phyloP scores from a whole-genome alignment of 352 stramenopile species.

The Phytopythium cucurbitacearum region DNA sequence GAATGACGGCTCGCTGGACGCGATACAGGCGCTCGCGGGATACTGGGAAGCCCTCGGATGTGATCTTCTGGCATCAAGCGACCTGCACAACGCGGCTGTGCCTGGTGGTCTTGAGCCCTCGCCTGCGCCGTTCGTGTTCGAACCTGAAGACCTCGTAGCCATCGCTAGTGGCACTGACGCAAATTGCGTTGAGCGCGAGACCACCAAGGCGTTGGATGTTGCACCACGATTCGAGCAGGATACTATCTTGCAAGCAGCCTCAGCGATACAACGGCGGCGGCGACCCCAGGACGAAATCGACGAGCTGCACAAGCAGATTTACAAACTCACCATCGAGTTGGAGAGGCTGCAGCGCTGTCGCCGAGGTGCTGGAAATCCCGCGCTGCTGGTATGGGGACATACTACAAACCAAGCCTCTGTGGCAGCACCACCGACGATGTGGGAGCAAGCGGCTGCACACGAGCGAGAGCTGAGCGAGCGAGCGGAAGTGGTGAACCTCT shows the following conservation, averaged over 20 bases:
- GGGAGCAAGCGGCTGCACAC: no score
- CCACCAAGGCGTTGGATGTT: background rate
- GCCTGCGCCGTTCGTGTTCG: no score
- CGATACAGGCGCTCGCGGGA: no score
- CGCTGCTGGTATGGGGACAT: background rate
- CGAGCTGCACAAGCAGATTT: constrained; percentile 1
- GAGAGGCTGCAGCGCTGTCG: background rate
- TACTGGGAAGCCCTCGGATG: no score
- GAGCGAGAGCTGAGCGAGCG: no score
- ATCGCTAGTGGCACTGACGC: no score
- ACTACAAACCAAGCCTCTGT: background rate
- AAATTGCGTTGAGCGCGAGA: background rate
- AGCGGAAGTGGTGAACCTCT: no score
- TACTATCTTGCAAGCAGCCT: background rate
- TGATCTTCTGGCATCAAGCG: no score
- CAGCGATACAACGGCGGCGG: background rate
- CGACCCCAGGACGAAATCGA: constrained; percentile 4
- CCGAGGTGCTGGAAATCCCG: background rate
- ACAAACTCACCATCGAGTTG: constrained; percentile 1
- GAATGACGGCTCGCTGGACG: no score
- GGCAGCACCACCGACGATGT: background rate
- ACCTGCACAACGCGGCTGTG: no score
- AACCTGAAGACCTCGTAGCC: no score
- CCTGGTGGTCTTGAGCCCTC: no score
- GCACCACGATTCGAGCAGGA: background rate